Conservation (phyloP, 2,329 filamentous ascomycete genomes). For the Paraphaeosphaeria sporulosa region DNA sequence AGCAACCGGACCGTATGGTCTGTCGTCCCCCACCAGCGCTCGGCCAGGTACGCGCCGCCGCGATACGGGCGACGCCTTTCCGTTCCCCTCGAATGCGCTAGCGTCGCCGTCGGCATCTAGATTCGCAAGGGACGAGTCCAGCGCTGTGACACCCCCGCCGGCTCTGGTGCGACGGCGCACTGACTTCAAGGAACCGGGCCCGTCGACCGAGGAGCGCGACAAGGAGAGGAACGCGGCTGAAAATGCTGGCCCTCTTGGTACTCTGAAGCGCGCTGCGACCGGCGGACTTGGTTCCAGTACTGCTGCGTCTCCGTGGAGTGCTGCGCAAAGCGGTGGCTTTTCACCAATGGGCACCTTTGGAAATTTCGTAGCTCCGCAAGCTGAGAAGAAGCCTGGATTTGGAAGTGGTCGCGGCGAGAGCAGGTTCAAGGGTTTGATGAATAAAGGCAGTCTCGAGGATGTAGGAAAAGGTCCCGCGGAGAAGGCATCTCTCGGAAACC, state of each 20-base stretch:
- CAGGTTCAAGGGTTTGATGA: constrained; percentile 83
- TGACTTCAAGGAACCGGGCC: constrained; percentile 63
- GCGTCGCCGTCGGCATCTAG: constrained; percentile 69
- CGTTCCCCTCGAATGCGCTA: constrained; percentile 57
- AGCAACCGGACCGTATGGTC: constrained; percentile 69
- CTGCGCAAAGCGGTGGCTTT: constrained; percentile 68
- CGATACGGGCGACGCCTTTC: constrained; percentile 79
- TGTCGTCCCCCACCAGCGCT: constrained; percentile 76
- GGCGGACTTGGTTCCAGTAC: constrained; percentile 61
- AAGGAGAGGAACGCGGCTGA: constrained; percentile 56
- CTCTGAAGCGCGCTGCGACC: constrained; percentile 64
- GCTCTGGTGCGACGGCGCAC: constrained; percentile 68
- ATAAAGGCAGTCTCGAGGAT: constrained; percentile 77
- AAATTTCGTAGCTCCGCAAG: constrained; percentile 71
- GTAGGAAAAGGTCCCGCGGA: constrained; percentile 61
- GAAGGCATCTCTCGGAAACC: constrained; percentile 61
- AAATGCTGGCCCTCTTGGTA: constrained; percentile 57
- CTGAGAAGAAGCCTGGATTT: constrained; percentile 75
- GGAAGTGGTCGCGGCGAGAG: constrained; percentile 77
- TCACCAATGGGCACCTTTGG: constrained; percentile 86
- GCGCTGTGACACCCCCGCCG: constrained; percentile 66
- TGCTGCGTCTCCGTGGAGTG: constrained; percentile 65
- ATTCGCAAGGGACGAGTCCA: constrained; percentile 70
- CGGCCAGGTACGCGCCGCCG: constrained; percentile 81
- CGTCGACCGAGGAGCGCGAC: constrained; percentile 59